Conservation (phyloP, 1,284 basidiomycete species). For the Trametes pubescens region DNA sequence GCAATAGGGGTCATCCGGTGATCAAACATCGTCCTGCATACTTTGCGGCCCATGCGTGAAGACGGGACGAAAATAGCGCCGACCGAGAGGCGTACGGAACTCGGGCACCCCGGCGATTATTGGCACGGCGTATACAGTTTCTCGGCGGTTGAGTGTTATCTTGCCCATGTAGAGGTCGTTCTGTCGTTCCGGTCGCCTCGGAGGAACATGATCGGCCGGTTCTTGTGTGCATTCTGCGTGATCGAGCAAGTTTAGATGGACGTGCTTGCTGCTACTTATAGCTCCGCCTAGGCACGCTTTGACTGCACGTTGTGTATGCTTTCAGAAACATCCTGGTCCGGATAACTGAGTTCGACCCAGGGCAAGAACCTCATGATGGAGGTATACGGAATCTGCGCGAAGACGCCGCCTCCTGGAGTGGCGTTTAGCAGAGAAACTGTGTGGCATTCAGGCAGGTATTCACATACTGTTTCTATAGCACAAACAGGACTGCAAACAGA, state of each 20-base stretch:
- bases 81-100: neutral
- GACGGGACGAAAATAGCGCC: neutral
- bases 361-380: too few relatives aligned
- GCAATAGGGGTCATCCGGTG: neutral
- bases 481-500: too few relatives aligned
- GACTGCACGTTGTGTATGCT: neutral
- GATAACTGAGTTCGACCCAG: too few relatives aligned
- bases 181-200: neutral
- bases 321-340: neutral
- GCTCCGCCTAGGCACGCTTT: neutral
- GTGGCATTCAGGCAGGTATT: too few relatives aligned
- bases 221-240: conserved; percentile 1
- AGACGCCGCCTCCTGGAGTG: too few relatives aligned
- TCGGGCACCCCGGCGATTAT: neutral
- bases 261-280: too few relatives aligned
- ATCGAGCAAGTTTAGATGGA: neutral
- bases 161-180: neutral
- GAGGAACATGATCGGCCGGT: conserved; percentile 3
- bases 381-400: too few relatives aligned
- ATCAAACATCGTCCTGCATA: neutral
- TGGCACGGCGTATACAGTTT: neutral
- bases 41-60: neutral
- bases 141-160: neutral
- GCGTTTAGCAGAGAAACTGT: too few relatives aligned
- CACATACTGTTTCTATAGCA: too few relatives aligned